Evolutionary conservation across 768 basidiomycete genomes (phyloP).

Genomic region (Tubosaeta brunneosetosa): DNA sequence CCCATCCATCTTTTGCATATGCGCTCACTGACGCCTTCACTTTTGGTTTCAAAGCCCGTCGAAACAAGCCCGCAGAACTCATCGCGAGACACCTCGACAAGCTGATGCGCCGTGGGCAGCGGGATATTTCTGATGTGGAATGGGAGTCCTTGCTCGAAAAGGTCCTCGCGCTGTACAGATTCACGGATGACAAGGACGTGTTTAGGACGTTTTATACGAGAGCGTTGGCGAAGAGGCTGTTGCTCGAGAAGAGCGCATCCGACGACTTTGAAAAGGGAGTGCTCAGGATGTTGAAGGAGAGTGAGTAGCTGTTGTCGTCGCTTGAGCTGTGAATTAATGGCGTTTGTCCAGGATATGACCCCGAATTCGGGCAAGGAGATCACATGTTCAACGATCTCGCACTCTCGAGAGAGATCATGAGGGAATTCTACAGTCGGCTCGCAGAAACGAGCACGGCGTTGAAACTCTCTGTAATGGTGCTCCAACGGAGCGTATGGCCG

Average conservation of each 20-base stretch:
- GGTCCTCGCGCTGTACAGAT: slow-evolving; percentile 73
- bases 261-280: slow-evolving; percentile 84
- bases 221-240: slow-evolving; percentile 77
- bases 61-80: slow-evolving; percentile 87
- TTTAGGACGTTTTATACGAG: slow-evolving; percentile 92
- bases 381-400: slow-evolving; percentile 93
- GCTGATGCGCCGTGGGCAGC: slow-evolving; percentile 84
- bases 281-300: slow-evolving; percentile 79
- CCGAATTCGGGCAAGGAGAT: slow-evolving; percentile 91
- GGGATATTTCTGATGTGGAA: slow-evolving; percentile 53
- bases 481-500: slow-evolving; percentile 90
- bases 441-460: slow-evolving; percentile 34
- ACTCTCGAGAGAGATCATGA: slow-evolving; percentile 69
- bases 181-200: slow-evolving; percentile 89
- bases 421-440: slow-evolving; percentile 54
- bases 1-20: slow-evolving; percentile 57
- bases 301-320: slow-evolving; percentile 37
- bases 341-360: slow-evolving; percentile 71
- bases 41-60: slow-evolving; percentile 66
- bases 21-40: slow-evolving; percentile 70
- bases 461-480: slow-evolving; percentile 69
- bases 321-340: slow-evolving; percentile 12
- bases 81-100: slow-evolving; percentile 88
- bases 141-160: slow-evolving; percentile 62
- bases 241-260: slow-evolving; percentile 80